Conservation (phyloP, 2,329 filamentous ascomycete species). For the Drechslera avenae region DNA sequence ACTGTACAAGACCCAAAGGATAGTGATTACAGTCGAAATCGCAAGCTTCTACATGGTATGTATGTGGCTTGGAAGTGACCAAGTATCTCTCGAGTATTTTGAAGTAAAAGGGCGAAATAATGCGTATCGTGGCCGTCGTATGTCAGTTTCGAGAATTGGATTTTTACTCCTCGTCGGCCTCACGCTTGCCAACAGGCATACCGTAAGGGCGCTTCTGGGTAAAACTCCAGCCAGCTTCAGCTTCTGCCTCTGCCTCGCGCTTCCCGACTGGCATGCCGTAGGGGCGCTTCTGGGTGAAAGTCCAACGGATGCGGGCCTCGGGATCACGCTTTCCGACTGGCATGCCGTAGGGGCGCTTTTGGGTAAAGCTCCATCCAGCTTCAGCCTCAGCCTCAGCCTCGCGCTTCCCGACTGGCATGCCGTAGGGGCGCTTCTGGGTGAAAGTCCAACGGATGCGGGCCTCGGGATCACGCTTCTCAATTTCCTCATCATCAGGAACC, state of each 20-base stretch:
- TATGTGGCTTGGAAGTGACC: not conserved
- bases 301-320: slow-evolving; percentile 17
- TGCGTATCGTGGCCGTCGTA: not conserved
- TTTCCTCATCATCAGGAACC: not conserved
- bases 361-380: too few species aligned
- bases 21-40: not conserved
- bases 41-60: not conserved
- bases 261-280: slow-evolving; percentile 31
- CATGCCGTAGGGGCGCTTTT: slow-evolving; percentile 17
- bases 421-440: slow-evolving; percentile 12
- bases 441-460: too few species aligned
- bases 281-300: slow-evolving; percentile 2
- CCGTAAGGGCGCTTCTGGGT: not conserved
- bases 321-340: slow-evolving; percentile 38
- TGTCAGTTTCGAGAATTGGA: not conserved
- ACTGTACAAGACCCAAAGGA: slow-evolving; percentile 6
- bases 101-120: slow-evolving; percentile 4
- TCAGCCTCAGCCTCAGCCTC: slow-evolving; percentile 36
- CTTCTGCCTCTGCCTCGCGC: slow-evolving; percentile 42
- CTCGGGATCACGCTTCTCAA: too few species aligned
- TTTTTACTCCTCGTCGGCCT: slow-evolving; percentile 20
- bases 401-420: slow-evolving; percentile 34
- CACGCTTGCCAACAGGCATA: slow-evolving; percentile 21
- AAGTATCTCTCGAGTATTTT: slow-evolving; percentile 1
- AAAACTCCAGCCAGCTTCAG: not conserved